Evolutionary conservation across 1,284 basidiomycete genomes (phyloP).

Genomic region (Rhodotorula sp.): DNA sequence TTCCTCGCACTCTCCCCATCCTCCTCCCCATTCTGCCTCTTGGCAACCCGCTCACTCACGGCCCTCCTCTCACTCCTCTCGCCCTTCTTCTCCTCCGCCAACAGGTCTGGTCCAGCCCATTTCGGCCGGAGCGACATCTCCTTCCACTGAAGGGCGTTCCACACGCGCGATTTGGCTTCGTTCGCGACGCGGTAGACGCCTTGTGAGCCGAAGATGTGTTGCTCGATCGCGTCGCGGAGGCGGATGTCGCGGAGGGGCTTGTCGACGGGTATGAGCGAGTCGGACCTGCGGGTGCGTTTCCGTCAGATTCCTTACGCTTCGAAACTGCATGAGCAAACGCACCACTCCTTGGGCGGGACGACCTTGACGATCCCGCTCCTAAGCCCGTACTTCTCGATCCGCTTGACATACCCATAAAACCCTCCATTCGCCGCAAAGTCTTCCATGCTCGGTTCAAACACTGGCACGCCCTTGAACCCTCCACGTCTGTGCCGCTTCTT

Average conservation of each 20-base stretch:
- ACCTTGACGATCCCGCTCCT: constrained; percentile 89
- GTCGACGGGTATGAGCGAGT: constrained; percentile 66
- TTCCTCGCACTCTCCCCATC: constrained; percentile 42
- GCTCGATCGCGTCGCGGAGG: constrained; percentile 83
- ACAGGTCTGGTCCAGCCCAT: constrained; percentile 38
- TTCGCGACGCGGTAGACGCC: constrained; percentile 90
- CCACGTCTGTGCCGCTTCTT: constrained; percentile 38
- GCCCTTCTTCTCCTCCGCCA: constrained; percentile 21
- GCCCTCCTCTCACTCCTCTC: constrained; percentile 31
- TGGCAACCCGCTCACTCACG: constrained; percentile 1
- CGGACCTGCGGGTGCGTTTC: constrained; percentile 59
- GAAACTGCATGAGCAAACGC: constrained; percentile 46
- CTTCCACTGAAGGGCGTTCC: constrained; percentile 46
- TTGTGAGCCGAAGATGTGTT: constrained; percentile 78
- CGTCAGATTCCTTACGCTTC: not conserved
- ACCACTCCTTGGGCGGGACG: constrained; percentile 91
- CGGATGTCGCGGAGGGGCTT: constrained; percentile 65
- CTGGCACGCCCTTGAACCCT: constrained; percentile 68
- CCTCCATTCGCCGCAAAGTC: constrained; percentile 54
- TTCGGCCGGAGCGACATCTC: constrained; percentile 30
- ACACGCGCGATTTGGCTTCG: constrained; percentile 75
- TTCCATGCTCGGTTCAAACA: constrained; percentile 85
- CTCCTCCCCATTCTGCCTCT: not conserved
- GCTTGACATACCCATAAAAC: constrained; percentile 83
- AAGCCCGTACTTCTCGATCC: constrained; percentile 80